phyloP scores from a whole-genome alignment of 805 yeast species.

The Clavispora phyllophila region DNA sequence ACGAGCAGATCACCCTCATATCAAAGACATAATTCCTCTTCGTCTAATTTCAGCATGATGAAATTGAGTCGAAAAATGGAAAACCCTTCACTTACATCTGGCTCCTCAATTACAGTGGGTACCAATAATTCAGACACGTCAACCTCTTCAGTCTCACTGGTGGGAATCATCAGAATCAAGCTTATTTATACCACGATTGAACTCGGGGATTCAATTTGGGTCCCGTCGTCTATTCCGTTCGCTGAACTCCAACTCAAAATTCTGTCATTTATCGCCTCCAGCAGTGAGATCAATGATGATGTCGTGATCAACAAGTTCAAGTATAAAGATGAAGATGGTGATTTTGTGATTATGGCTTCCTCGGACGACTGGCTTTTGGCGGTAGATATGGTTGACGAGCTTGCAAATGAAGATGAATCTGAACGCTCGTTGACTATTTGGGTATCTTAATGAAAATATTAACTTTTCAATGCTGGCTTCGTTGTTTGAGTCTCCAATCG shows the following conservation, averaged over 20 bases:
- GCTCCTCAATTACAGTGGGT: slow-evolving; percentile 17
- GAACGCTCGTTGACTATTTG: slow-evolving; percentile 32
- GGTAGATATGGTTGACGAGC: slow-evolving; percentile 50
- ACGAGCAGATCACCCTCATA: slow-evolving; percentile 25
- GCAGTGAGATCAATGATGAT: slow-evolving; percentile 50
- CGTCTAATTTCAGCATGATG: slow-evolving; percentile 42
- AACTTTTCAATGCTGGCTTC: no score
- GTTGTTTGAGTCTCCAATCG: no score
- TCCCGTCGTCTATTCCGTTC: slow-evolving; percentile 26
- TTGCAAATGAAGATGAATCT: slow-evolving; percentile 10
- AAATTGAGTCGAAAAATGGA: slow-evolving; percentile 5
- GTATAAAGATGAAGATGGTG: slow-evolving; percentile 95
- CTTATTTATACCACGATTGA: slow-evolving; percentile 30
- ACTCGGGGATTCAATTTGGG: slow-evolving; percentile 23
- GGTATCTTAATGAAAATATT: slow-evolving; percentile 23
- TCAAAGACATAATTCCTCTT: slow-evolving; percentile 38
- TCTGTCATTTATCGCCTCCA: slow-evolving; percentile 42
- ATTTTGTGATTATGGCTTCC: slow-evolving; percentile 76
- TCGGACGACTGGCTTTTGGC: slow-evolving; percentile 89
- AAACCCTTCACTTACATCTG: not conserved
- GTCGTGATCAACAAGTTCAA: slow-evolving; percentile 54
- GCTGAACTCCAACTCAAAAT: slow-evolving; percentile 63
- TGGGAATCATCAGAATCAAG: slow-evolving; percentile 18
- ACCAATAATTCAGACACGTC: slow-evolving; percentile 7
- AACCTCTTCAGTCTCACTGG: slow-evolving; percentile 6